Evolutionary conservation across 768 basidiomycete genomes (phyloP), one percentile per base, ranked within the genome.

Genomic region (Holtermanniella nyarrowii): DNA sequence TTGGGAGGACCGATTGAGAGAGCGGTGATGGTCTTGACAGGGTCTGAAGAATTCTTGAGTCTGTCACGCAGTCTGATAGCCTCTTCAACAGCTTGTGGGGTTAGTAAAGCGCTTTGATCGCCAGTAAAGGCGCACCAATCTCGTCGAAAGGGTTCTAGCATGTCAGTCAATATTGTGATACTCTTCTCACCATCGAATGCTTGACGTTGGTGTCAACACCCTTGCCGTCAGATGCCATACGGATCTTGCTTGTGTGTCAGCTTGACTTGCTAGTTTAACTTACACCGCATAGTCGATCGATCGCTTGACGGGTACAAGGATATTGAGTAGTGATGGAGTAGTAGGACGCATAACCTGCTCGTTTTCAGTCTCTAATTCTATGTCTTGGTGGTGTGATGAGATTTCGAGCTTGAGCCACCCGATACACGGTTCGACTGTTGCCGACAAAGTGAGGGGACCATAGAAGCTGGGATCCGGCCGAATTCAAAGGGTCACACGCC

Each of bases 141-240:
- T 99, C 95, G 70, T 97, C 93, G 65, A 96, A 97, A 0, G 95
- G 93, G 73, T 97, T 97, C 91, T 96, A 63, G 54, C 42, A 26
- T 46, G 44, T 5, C 14, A 31, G 22, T 23, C 5, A 5, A 62
- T 48, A 23, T 40, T 31, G 24, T n/a, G 14, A 18, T 21, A 25
- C 18, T 25, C 16, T 3, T 23, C 82, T 60, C 58, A 90, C 93
- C 91, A 99, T 96, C 1, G 89, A 91, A 74, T 99, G 95, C 78
- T 99, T 99, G 61, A 95, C 93, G 71, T 85, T 89, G 50, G 86
- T 83, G 76, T 99, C 93, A 40, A 99, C 82, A 13, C 90, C 95
- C 27, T 89, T 95, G 67, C 95, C 88, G 59, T 85, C 82, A 4
- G 89, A 80, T 69, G 93, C 93, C 46, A 99, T 88, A 47, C 93